Base-by-base conservation (phyloP, 495 filamentous ascomycete species). In the Glutinoglossum americanum region DNA sequence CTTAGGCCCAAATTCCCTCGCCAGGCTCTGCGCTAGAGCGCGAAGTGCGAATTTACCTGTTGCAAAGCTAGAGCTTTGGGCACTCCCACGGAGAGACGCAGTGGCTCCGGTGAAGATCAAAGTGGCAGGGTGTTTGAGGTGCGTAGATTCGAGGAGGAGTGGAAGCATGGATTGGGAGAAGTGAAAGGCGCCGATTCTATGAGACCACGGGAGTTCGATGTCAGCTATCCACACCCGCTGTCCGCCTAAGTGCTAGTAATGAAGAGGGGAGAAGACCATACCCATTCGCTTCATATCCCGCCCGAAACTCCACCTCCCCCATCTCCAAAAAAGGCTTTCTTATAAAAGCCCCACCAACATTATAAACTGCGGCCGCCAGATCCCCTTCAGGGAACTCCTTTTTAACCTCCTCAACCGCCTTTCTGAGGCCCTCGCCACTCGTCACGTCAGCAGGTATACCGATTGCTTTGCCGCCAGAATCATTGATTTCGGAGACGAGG, bases 41-140 rank as follows among this genome's bases (percentile, higher is more conserved):
- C 90, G 77, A 41, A 83, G 68, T 1, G 87, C 89, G 65, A 85
- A 93, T 67, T 93, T 95, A 48, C 81, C 80, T 8, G 80, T 75
- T 0, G 87, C 88, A 65, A 94, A 89, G 21, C 75, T 66, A 3
- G 81, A 70, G 70, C 86, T 87, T 5, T 72, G 72, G 0, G 86
- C 79, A 3, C 80, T 85, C 9, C 84, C 82, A 59, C 82, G 82
- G 2, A 94, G 48, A 15, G 82, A 87, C 1, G 87, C 88, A 0
- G 89, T 95, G 0, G 89, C 88, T 37, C 88, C 85, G 0, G 90
- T 94, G 70, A 95, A 83, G 66, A 95, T 83, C 35, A 97, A 72
- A 1, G 84, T 81, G 0, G 89, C 86, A 4, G 86, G 87, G 64
- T 88, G 61, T 47, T 62, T 58, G 55, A 69, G 65, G 5, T 73